These are phyloP conservation scores for Coix lacrymajobi DNA, from an alignment of 176 grass and related monocot genomes.

Conservation along the genomic window DNA sequence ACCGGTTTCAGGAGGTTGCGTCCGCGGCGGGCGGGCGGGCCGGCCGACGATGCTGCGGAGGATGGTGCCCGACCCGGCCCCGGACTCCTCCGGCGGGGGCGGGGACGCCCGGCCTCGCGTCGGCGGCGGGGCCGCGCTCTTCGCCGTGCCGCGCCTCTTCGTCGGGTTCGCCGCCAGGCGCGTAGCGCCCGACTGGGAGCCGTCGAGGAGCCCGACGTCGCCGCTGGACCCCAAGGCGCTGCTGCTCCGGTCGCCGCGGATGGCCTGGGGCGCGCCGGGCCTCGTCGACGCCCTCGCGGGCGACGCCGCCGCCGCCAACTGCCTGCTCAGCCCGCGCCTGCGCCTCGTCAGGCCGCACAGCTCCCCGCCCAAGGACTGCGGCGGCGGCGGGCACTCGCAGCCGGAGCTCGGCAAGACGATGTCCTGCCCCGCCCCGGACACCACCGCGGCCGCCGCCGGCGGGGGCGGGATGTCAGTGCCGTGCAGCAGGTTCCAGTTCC, in stretches of 20 bases:
- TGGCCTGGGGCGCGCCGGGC: conserved; percentile 63
- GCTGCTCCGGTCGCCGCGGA: conserved; percentile 41
- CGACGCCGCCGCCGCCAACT: conserved; percentile 8
- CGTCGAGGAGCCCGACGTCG: conserved; percentile 79
- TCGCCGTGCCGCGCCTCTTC: conserved; percentile 65
- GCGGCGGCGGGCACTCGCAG: conserved; percentile 26
- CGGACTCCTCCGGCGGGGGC: conserved; percentile 15
- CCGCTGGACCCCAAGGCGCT: conserved; percentile 76
- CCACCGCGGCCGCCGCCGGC: background rate
- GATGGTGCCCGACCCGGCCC: conserved; percentile 44
- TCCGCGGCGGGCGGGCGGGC: background rate
- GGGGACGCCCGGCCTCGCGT: conserved; percentile 32
- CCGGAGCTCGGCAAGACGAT: conserved; percentile 64
- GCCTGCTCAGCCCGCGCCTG: conserved; percentile 43
- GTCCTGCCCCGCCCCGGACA: conserved; percentile 50
- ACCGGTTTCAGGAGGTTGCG: conserved; percentile 16
- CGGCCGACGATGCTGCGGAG: conserved; percentile 48
- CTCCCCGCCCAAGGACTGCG: conserved; percentile 53
- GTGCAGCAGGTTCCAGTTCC: conserved; percentile 36
- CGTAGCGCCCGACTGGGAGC: conserved; percentile 42
- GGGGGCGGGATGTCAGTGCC: conserved; percentile 42
- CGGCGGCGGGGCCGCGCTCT: conserved; percentile 45
- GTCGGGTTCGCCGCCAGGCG: conserved; percentile 64
- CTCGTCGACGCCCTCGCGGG: conserved; percentile 59
- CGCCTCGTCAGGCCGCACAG: conserved; percentile 16